phyloP scores from a whole-genome alignment of 148 eudicot genomes.

The Chenopodium quinoa region DNA sequence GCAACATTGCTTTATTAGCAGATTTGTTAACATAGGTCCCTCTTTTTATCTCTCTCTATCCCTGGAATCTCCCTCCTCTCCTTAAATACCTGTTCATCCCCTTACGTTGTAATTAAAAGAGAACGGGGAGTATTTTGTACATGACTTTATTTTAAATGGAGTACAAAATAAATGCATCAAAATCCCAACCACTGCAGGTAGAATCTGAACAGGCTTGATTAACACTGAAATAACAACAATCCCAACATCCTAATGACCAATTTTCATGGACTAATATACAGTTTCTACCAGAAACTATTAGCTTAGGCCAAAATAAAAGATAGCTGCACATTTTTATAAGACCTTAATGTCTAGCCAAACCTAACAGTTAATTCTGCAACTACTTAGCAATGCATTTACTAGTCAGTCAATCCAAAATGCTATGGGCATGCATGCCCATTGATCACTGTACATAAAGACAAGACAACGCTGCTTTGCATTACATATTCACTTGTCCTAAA shows the following conservation, averaged over 20 bases:
- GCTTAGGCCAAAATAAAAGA: neutral
- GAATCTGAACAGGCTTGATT: neutral
- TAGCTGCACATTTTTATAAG: neutral
- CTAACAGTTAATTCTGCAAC: neutral
- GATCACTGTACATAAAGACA: constrained; percentile 17
- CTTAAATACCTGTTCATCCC: too few relatives aligned
- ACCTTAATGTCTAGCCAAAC: neutral
- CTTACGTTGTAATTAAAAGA: too few relatives aligned
- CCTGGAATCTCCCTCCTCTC: too few relatives aligned
- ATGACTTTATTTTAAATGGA: too few relatives aligned
- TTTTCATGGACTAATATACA: neutral
- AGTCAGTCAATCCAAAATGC: constrained; percentile 9
- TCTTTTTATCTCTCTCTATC: too few relatives aligned
- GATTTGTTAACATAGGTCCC: too few relatives aligned
- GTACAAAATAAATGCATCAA: neutral
- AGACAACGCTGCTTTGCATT: neutral
- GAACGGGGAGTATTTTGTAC: too few relatives aligned
- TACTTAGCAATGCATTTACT: constrained; percentile 13
- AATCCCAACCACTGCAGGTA: neutral
- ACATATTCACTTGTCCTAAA: neutral
- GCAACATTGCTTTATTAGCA: too few relatives aligned
- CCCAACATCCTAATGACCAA: neutral
- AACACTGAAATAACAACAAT: neutral
- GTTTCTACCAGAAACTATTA: neutral
- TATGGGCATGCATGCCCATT: constrained; percentile 15